Evolutionary conservation across 2,329 filamentous ascomycete species (phyloP).

Genomic region (Trichoderma atrobrunneum): DNA sequence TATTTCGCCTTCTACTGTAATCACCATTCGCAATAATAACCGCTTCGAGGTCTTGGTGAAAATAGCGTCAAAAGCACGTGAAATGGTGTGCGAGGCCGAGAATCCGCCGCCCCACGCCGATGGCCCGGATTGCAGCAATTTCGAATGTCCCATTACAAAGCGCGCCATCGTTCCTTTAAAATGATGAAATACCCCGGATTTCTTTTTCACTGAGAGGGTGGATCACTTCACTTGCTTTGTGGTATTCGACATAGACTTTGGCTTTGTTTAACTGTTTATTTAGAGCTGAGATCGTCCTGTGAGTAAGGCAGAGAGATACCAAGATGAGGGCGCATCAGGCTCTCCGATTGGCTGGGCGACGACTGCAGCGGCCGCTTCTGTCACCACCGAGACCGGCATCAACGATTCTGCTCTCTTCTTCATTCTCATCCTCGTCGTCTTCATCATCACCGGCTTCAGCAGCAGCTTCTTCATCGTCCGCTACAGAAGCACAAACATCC

Average conservation of each 20-base stretch:
- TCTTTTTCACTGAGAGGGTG: background rate
- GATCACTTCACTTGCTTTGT: background rate
- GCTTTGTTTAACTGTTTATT: background rate
- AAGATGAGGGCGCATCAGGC: constrained; percentile 21
- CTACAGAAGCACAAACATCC: background rate
- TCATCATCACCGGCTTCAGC: background rate
- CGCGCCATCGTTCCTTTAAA: background rate
- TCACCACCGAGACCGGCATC: constrained; percentile 22
- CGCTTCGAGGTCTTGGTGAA: background rate
- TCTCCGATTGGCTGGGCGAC: constrained; percentile 18
- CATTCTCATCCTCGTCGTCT: constrained; percentile 40
- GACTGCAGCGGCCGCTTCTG: constrained; percentile 27
- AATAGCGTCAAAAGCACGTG: constrained; percentile 10
- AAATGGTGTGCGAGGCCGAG: constrained; percentile 18
- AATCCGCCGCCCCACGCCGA: constrained; percentile 14
- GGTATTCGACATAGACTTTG: background rate
- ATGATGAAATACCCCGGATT: background rate
- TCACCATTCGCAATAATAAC: too few relatives aligned
- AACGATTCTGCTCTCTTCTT: constrained; percentile 22
- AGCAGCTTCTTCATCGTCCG: background rate
- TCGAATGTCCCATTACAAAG: background rate
- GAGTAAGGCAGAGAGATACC: background rate
- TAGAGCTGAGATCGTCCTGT: background rate
- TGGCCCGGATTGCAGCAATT: background rate
- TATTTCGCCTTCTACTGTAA: too few relatives aligned